Conservation (phyloP, 1,284 basidiomycete genomes). For the Ceratobasidium sp. region DNA sequence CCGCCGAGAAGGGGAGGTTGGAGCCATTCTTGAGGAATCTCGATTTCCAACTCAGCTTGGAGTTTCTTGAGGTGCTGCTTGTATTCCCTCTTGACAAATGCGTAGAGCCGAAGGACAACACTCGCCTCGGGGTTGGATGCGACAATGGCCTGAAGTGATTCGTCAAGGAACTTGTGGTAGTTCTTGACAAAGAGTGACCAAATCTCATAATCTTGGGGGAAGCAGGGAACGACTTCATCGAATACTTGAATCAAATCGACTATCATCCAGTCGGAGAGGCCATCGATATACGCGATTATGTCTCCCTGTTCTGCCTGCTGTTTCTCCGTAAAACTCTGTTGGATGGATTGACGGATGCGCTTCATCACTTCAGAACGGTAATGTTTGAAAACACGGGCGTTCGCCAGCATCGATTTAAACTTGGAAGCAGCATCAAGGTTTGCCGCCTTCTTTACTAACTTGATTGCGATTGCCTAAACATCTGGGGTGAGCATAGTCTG, state of each 20-base stretch:
- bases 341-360: slow-evolving; percentile 78
- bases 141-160: slow-evolving; percentile 73
- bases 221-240: slow-evolving; percentile 84
- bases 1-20: slow-evolving; percentile 90
- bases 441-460: slow-evolving; percentile 90
- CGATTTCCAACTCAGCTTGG: slow-evolving; percentile 63
- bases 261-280: slow-evolving; percentile 84
- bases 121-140: slow-evolving; percentile 83
- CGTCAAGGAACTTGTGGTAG: slow-evolving; percentile 90
- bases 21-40: slow-evolving; percentile 79
- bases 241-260: slow-evolving; percentile 92
- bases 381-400: slow-evolving; percentile 93
- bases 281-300: slow-evolving; percentile 75
- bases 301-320: slow-evolving; percentile 68
- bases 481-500: slow-evolving; percentile 15
- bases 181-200: slow-evolving; percentile 82
- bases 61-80: slow-evolving; percentile 82
- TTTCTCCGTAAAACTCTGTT: slow-evolving; percentile 72
- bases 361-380: slow-evolving; percentile 91
- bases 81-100: slow-evolving; percentile 91
- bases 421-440: slow-evolving; percentile 87
- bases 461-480: slow-evolving; percentile 82
- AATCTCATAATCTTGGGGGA: slow-evolving; percentile 91
- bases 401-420: slow-evolving; percentile 89
- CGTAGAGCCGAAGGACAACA: slow-evolving; percentile 82